Evolutionary conservation across 139 green algal genomes (phyloP).

Genomic region (Deuterostichococcus epilithicus): DNA sequence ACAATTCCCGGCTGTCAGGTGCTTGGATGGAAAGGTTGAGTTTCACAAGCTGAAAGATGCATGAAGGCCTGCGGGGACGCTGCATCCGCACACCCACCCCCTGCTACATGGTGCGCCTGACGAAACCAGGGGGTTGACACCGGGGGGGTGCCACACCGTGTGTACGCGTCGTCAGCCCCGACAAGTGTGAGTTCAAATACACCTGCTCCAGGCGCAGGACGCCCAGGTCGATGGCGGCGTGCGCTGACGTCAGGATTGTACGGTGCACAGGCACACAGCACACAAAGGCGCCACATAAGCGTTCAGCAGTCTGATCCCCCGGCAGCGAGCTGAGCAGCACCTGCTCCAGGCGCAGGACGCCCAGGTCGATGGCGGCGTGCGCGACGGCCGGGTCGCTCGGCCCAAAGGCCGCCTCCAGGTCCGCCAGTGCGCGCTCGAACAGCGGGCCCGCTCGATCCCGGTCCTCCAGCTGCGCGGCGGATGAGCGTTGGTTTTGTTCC

Average conservation of each 20-base stretch:
- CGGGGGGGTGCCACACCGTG: too few species aligned
- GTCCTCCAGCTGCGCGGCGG: conserved; percentile 30
- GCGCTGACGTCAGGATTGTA: too few species aligned
- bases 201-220: conserved; percentile 1
- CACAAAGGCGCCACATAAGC: neutral
- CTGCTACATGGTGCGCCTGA: too few species aligned
- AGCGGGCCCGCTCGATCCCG: conserved; percentile 62
- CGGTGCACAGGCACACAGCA: too few species aligned
- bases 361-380: conserved; percentile 90
- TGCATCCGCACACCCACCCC: too few species aligned
- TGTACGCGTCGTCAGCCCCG: too few species aligned
- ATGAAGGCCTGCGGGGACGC: too few species aligned
- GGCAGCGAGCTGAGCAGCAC: conserved; percentile 21
- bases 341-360: conserved; percentile 85
- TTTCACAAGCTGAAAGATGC: too few species aligned
- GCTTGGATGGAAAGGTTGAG: too few species aligned
- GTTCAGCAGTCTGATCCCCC: neutral
- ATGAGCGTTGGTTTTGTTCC: neutral
- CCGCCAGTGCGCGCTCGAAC: conserved; percentile 79
- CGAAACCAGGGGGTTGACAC: too few species aligned
- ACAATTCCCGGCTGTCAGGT: too few species aligned
- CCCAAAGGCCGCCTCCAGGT: conserved; percentile 70
- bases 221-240: neutral
- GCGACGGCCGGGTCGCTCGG: conserved; percentile 74
- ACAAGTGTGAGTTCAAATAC: neutral